Percentiles rank a stretch among this genome's conserved stretches.
Evolutionary conservation across 208 protist species (phyloP).

Genomic region (Leishmania arabica): DNA sequence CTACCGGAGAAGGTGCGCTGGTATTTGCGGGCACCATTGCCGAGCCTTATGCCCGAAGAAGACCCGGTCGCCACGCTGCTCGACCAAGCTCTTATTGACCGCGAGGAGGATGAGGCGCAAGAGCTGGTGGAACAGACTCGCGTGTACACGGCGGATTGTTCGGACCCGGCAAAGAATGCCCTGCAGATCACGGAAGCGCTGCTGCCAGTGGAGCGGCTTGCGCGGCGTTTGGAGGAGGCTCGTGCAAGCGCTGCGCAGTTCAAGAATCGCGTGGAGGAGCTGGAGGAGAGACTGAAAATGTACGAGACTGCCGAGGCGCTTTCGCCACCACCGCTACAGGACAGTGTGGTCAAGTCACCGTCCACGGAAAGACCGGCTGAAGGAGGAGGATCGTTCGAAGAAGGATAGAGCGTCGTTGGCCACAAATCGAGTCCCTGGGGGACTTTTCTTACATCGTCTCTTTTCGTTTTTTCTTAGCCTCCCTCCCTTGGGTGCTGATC

Average conservation of each 20-base stretch:
- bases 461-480: not conserved
- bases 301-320: not conserved
- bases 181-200: slow-evolving; percentile 18
- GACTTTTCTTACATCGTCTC: not conserved
- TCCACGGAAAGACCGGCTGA: not conserved
- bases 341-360: not conserved
- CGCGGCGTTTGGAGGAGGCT: slow-evolving; percentile 13
- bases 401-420: not conserved
- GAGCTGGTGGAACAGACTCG: slow-evolving; percentile 27
- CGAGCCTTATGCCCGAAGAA: slow-evolving; percentile 14
- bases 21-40: slow-evolving; percentile 24
- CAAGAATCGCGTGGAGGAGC: slow-evolving; percentile 11
- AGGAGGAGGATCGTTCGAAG: not conserved
- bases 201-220: slow-evolving; percentile 20
- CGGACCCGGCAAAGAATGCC: slow-evolving; percentile 5
- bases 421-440: not conserved
- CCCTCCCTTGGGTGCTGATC: not conserved
- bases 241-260: slow-evolving; percentile 10
- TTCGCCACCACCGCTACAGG: not conserved
- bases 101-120: slow-evolving; percentile 30
- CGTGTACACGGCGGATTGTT: not conserved
- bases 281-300: slow-evolving; percentile 14
- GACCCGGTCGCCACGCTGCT: slow-evolving; percentile 32
- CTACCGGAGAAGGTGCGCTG: slow-evolving; percentile 29
- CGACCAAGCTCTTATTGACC: slow-evolving; percentile 34